Evolutionary conservation across 148 eudicot species (phyloP).

Genomic region (Rhododendron williamsianum): DNA sequence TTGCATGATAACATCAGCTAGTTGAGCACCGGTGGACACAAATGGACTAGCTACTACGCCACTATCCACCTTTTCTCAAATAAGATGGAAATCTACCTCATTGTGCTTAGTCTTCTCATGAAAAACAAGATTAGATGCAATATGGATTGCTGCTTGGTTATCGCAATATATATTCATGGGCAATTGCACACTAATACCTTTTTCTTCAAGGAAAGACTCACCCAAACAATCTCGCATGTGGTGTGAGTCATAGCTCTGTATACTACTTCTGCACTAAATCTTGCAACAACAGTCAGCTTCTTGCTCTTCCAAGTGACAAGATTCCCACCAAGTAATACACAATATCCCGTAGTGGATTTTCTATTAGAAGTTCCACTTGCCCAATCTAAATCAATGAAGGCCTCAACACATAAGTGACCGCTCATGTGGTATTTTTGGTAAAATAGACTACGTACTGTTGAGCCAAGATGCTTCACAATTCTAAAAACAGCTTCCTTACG

Average conservation of each 20-base stretch:
- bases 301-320: background rate
- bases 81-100: background rate
- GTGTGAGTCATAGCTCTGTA: background rate
- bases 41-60: background rate
- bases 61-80: background rate
- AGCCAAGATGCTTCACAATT: background rate
- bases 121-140: background rate
- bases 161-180: background rate
- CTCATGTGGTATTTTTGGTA: background rate
- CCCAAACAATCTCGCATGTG: background rate
- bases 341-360: background rate
- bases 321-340: background rate
- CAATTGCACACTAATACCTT: background rate
- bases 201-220: background rate
- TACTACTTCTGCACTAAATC: background rate
- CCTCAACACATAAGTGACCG: background rate
- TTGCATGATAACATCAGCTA: background rate
- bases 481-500: background rate
- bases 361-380: background rate
- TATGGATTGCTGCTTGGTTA: background rate
- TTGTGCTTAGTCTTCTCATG: background rate
- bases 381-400: background rate
- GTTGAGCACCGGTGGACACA: too few species aligned
- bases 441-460: background rate
- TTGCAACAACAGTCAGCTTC: background rate